Percentiles rank a stretch among this genome's conserved stretches.
Conservation (phyloP, 768 basidiomycete genomes). For the Boletus speciosus region DNA sequence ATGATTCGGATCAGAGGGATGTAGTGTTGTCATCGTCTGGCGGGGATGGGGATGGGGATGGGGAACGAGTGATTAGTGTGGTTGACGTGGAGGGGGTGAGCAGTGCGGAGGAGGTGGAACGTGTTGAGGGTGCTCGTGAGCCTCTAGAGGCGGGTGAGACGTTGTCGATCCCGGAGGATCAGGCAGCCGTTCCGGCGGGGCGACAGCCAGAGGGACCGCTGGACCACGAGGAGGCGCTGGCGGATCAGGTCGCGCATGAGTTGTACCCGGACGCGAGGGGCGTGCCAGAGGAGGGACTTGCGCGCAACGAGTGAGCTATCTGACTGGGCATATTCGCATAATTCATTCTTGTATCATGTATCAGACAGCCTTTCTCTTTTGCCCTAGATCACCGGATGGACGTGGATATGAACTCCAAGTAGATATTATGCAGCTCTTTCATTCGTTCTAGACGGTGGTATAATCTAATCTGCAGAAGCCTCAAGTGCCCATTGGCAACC, state of each 20-base stretch:
- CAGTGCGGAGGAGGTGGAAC: not conserved
- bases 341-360: not conserved
- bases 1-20: conserved; percentile 9
- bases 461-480: not conserved
- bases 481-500: conserved; percentile 18
- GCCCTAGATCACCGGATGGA: not conserved
- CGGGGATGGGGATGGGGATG: conserved; percentile 5
- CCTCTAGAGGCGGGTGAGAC: not conserved
- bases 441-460: not conserved
- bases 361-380: not conserved
- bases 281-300: not conserved
- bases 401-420: not conserved
- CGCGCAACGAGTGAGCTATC: conserved; percentile 3
- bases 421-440: not conserved
- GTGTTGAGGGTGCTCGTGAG: not conserved
- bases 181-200: not conserved
- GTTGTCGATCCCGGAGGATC: not conserved
- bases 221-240: conserved; percentile 48
- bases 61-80: conserved; percentile 37
- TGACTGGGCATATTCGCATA: not conserved
- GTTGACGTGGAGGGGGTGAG: conserved; percentile 3
- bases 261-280: conserved; percentile 42
- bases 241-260: conserved; percentile 52
- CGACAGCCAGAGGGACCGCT: conserved; percentile 39
- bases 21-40: not conserved